Base-by-base conservation (phyloP, 1,284 basidiomycete genomes). In the Pterula multifida region DNA sequence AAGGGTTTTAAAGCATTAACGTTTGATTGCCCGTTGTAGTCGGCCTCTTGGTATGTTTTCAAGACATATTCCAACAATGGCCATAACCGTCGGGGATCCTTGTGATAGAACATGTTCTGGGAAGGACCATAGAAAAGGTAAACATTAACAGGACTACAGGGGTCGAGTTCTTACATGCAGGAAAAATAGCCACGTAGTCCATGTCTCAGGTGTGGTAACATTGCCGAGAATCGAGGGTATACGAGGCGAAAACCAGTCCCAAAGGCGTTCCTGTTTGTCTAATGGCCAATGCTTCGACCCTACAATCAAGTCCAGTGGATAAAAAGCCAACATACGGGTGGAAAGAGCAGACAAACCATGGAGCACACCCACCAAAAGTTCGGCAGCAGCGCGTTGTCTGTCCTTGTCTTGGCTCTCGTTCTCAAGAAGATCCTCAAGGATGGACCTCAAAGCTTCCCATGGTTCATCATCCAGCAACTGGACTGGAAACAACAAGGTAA, bases 211-310 rank as follows among this genome's bases (percentile, higher is more conserved):
- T 57, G 83, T 83, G 55, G 83, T 70, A 55, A 75, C 79, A 49
- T 71, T 70, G 12, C 70, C 68, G 57, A 93, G 82, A 24, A 90
- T 79, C 45, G 75, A 74, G 11, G 75, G 72, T 45, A 94, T 73
- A 39, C 79, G 71, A 0, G 81, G 81, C 21, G 69, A 74, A 49
- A 92, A 78, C 92, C 92, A 97, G 35, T 75, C 68, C 90, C 90
- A 94, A 2, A 96, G 66, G 24, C 63, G 64, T 25, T 75, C 62
- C 61, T 93, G 85, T 56, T 83, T 81, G 45, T 72, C 67, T 9
- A 75, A 70, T 0, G 89, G 76, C 93, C 93, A 97, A 61, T 95
- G 90, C 65, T 93, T 93, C 3, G 85, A 83, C 2, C 89, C 91
- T 81, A 50, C 2, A 45, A 50, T 36, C n/a, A n/a, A n/a, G n/a